These are phyloP conservation scores for Trichoderma pleuroti DNA, from an alignment of 2,329 filamentous ascomycete genomes.

Conservation along the genomic window DNA sequence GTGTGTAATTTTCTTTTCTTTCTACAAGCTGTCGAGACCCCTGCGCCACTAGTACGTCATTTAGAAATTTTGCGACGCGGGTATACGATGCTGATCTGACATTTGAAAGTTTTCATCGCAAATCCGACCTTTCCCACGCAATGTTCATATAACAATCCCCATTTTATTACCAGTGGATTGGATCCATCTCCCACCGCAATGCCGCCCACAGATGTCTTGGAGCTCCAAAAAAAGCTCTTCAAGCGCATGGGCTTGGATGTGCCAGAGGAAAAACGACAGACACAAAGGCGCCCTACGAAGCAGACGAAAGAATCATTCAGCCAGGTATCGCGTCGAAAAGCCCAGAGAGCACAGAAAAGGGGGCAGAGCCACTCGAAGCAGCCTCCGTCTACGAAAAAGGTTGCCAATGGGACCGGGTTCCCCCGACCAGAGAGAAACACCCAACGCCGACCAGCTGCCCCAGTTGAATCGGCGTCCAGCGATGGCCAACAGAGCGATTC, in stretches of 20 bases:
- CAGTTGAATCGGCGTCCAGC: not conserved
- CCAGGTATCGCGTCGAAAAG: conserved; percentile 66
- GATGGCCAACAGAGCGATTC: conserved; percentile 21
- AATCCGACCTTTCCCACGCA: not conserved
- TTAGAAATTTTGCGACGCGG: not conserved
- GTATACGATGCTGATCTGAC: not conserved
- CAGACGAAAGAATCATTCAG: conserved; percentile 22
- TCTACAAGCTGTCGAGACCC: not conserved
- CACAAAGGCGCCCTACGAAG: conserved; percentile 12
- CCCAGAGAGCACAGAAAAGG: conserved; percentile 61
- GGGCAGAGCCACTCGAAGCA: conserved; percentile 30
- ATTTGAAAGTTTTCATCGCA: not conserved
- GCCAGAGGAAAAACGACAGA: conserved; percentile 22
- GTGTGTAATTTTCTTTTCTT: not conserved
- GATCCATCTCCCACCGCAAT: conserved; percentile 14
- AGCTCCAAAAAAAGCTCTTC: conserved; percentile 38
- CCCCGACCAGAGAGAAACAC: not conserved
- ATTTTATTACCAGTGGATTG: not conserved
- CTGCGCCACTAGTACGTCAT: conserved; percentile 7
- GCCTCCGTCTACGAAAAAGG: not conserved
- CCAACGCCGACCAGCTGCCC: not conserved
- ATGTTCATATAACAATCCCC: not conserved
- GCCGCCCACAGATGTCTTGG: conserved; percentile 29
- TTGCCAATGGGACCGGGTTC: not conserved
- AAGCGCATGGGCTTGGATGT: conserved; percentile 36